Percentiles rank a stretch among this genome's conserved stretches.
Conservation (phyloP, 2,329 filamentous ascomycete species). For the Triangularia setosa region DNA sequence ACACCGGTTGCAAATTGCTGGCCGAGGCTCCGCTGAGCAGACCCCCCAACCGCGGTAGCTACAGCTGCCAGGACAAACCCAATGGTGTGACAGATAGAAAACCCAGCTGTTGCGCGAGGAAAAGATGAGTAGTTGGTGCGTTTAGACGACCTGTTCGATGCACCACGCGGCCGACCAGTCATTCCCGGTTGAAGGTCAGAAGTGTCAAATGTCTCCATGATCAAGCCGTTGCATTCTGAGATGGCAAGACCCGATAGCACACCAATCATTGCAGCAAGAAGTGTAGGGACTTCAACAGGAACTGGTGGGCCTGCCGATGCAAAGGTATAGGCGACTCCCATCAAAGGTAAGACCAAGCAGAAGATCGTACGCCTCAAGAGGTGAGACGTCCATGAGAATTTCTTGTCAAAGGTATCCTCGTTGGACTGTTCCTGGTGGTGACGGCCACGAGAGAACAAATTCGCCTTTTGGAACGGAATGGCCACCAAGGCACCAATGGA, state of each 20-base stretch:
- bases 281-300: constrained; percentile 59
- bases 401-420: constrained; percentile 55
- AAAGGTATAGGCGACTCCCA: constrained; percentile 63
- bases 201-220: constrained; percentile 81
- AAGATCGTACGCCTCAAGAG: constrained; percentile 65
- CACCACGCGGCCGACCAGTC: constrained; percentile 51
- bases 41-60: constrained; percentile 64
- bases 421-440: constrained; percentile 58
- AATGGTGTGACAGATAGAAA: constrained; percentile 65
- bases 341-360: constrained; percentile 62
- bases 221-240: constrained; percentile 69
- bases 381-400: constrained; percentile 67
- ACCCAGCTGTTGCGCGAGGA: constrained; percentile 67
- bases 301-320: constrained; percentile 60
- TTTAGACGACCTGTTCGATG: constrained; percentile 37
- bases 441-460: constrained; percentile 62
- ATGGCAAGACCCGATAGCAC: constrained; percentile 71
- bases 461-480: constrained; percentile 70
- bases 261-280: constrained; percentile 63
- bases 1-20: constrained; percentile 65
- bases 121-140: constrained; percentile 72
- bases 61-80: constrained; percentile 67
- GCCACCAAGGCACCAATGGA: constrained; percentile 66
- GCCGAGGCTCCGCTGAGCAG: constrained; percentile 59
- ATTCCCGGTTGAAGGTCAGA: constrained; percentile 72